Conservation (phyloP, 139 green algal species). For the Tetradesmus obliquus region DNA sequence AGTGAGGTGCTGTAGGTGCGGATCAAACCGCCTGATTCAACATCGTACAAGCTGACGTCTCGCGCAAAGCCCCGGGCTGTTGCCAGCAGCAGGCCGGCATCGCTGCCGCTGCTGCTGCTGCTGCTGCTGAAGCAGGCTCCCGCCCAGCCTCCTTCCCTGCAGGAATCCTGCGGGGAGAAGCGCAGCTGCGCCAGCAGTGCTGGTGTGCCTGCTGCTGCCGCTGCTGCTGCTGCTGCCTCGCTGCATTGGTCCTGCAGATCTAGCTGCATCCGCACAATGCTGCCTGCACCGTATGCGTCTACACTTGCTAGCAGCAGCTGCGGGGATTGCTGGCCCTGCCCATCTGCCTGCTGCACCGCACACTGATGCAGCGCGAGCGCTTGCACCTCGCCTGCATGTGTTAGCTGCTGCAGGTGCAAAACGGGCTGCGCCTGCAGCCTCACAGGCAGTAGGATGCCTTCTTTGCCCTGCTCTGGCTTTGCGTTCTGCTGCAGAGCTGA, state of each 20-base stretch:
- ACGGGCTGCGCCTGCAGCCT: background rate
- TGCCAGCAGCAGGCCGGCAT: background rate
- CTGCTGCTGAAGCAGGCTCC: constrained; percentile 37
- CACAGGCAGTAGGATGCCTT: constrained; percentile 32
- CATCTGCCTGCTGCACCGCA: background rate
- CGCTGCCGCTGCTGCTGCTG: constrained; percentile 25
- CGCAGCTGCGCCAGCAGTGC: background rate
- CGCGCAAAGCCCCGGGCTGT: constrained; percentile 15
- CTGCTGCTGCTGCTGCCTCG: background rate
- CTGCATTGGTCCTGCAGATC: background rate
- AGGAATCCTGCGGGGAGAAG: background rate
- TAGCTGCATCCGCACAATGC: background rate
- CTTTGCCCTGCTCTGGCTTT: constrained; percentile 22
- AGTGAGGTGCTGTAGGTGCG: background rate
- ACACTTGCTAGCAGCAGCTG: constrained; percentile 33
- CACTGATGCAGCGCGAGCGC: constrained; percentile 17
- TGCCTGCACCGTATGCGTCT: constrained; percentile 17
- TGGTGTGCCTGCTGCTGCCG: background rate
- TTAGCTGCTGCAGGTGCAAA: background rate
- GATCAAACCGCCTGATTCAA: background rate
- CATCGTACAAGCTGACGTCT: constrained; percentile 32
- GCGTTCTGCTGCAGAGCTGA: background rate
- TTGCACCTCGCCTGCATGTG: constrained; percentile 37
- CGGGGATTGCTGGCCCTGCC: background rate
- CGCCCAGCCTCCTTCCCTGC: constrained; percentile 38